Evolutionary conservation across 805 yeast species (phyloP), one percentile per base, ranked within the genome.

Genomic region (Pichia paraexigua): DNA sequence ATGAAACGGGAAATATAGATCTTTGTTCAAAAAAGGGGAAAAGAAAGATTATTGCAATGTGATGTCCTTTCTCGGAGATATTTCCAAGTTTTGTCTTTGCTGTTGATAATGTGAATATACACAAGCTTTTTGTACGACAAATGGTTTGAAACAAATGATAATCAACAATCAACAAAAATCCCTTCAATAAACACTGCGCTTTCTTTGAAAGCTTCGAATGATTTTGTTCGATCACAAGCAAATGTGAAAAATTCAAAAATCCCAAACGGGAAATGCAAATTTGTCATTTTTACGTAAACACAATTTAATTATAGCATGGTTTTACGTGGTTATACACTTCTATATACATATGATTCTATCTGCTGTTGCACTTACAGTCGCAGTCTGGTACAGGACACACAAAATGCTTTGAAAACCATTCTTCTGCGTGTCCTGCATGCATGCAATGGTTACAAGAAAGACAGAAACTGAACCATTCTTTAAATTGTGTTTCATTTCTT

Each of bases 371-470:
- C 47, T 79, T 73, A 62, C 99, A 92, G 41, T 75, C 73, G 62
- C 99, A 92, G 43, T 90, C 95, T 0, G 97, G 97, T 3, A 92
- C 96, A 0, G 99, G 97, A 62, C 99, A 92, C 1, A 87, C 79
- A 51, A 78, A 79, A 60, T 91, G 96, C 64, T 83, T 84, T 25
- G 84, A 77, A 65, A 92, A 92, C 99, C 99, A 92, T 61, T 91
- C 95, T 56, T 87, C 90, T 0, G 97, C 97, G 65, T 92, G 99
- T 5, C 86, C 90, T 0, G 96, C 90, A 69, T 92, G 99, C 79
- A 83, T 83, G 1, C 97, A 96, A 61, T 92, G 99, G 63, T 86
- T 88, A 64, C 99, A 92, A 35, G 83, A 79, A 56, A 92, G 69
- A 62, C 99, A 92, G 68, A 89, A 89, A 58, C 94, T 87, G 58